These are phyloP conservation scores for Trifolium subterraneum DNA, from an alignment of 306 rosid genomes.

Conservation along the genomic window DNA sequence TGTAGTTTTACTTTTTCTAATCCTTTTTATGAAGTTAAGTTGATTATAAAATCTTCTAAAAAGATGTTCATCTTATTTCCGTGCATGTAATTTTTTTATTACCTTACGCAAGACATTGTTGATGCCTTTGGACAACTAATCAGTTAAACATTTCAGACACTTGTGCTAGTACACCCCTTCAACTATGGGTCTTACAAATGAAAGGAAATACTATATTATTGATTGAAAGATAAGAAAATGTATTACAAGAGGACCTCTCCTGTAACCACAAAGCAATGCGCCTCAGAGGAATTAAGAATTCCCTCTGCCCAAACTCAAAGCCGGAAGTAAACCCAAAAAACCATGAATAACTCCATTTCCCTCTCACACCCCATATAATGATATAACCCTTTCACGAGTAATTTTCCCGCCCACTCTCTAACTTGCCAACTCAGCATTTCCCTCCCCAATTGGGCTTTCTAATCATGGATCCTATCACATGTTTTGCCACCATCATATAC, in stretches of 20 bases:
- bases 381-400: neutral
- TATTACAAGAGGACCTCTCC: neutral
- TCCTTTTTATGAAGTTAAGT: constrained; percentile 16
- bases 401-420: neutral
- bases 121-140: constrained; percentile 3
- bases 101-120: neutral
- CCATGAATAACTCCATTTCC: neutral
- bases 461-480: neutral
- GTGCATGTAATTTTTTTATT: constrained; percentile 6
- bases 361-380: neutral
- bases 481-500: neutral
- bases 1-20: constrained; percentile 21
- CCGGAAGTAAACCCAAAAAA: neutral
- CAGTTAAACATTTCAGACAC: neutral
- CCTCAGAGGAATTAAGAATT: neutral
- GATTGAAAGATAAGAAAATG: neutral
- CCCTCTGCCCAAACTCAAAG: neutral
- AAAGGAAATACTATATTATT: neutral
- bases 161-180: neutral
- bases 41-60: constrained; percentile 14
- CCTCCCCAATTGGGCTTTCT: neutral
- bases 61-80: constrained; percentile 24
- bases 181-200: neutral
- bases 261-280: neutral
- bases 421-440: constrained; percentile 6